Evolutionary conservation across 1,139 yeast genomes (phyloP).

Genomic region (Yamadazyma trypodendri): DNA sequence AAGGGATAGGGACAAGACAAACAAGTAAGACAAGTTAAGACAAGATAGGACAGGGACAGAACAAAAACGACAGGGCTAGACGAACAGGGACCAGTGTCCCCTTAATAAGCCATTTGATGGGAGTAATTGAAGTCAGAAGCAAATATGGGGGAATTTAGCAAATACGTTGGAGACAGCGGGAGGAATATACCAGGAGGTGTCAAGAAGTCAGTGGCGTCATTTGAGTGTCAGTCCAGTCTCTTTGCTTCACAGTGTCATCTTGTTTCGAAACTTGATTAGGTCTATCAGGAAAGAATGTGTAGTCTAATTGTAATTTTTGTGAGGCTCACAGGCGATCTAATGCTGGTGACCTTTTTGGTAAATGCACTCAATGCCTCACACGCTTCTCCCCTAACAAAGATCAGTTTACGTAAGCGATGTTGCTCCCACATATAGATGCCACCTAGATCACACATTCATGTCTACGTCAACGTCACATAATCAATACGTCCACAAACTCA

Average conservation of each 20-base stretch:
- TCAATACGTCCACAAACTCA: too few relatives aligned
- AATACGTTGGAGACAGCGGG: neutral
- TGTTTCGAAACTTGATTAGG: conserved; percentile 8
- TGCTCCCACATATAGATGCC: too few relatives aligned
- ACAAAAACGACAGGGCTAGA: conserved; percentile 1
- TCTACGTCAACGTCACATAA: too few relatives aligned
- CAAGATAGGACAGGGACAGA: conserved; percentile 1
- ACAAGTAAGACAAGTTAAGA: neutral
- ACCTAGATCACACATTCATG: too few relatives aligned
- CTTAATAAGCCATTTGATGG: too few relatives aligned
- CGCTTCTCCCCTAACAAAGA: too few relatives aligned
- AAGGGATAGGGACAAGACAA: neutral
- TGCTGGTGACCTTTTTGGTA: too few relatives aligned
- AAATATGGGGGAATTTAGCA: too few relatives aligned
- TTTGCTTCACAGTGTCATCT: conserved; percentile 1
- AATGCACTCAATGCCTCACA: too few relatives aligned
- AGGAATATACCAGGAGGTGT: neutral
- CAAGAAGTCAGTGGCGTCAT: conserved; percentile 1
- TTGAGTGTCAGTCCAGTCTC: conserved; percentile 1
- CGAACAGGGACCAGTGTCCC: neutral
- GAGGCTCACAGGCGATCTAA: too few relatives aligned
- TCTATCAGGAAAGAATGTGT: conserved; percentile 8
- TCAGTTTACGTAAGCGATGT: too few relatives aligned
- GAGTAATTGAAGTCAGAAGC: too few relatives aligned
- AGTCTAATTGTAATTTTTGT: neutral